phyloP scores from a whole-genome alignment of 208 protist genomes.

The Balamuthia mandrillaris region DNA sequence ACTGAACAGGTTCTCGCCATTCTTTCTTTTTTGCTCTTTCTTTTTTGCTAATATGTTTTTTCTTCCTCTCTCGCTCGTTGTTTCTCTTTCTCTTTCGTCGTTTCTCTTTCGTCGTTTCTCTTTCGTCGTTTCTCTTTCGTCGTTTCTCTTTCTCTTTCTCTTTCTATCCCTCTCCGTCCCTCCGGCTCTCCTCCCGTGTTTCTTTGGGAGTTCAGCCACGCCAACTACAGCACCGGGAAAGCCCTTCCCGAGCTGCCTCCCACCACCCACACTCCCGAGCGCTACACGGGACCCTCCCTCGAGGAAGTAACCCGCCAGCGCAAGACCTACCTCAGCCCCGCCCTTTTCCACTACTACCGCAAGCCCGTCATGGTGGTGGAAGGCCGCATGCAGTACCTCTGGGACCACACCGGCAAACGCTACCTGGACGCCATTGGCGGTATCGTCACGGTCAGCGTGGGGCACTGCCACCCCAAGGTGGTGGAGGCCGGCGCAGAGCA shows the following conservation, averaged over 20 bases:
- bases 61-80: no score
- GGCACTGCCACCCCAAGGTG: constrained; percentile 70
- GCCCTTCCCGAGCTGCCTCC: constrained; percentile 11
- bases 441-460: constrained; percentile 59
- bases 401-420: constrained; percentile 52
- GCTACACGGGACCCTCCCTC: constrained; percentile 20
- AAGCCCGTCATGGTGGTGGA: constrained; percentile 62
- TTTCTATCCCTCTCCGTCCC: no score
- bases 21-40: no score
- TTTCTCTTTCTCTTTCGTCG: no score
- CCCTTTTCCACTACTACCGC: constrained; percentile 56
- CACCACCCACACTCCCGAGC: background rate
- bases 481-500: constrained; percentile 61
- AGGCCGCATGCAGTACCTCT: constrained; percentile 65
- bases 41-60: no score
- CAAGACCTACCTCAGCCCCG: constrained; percentile 33
- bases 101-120: no score
- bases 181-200: no score
- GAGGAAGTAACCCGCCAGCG: constrained; percentile 23
- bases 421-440: constrained; percentile 51
- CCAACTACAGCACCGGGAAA: no score
- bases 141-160: no score
- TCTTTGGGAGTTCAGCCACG: no score
- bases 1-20: no score
- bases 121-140: no score